Base-by-base conservation (phyloP, 2,329 filamentous ascomycete genomes). In the Hypoxylon sp. region DNA sequence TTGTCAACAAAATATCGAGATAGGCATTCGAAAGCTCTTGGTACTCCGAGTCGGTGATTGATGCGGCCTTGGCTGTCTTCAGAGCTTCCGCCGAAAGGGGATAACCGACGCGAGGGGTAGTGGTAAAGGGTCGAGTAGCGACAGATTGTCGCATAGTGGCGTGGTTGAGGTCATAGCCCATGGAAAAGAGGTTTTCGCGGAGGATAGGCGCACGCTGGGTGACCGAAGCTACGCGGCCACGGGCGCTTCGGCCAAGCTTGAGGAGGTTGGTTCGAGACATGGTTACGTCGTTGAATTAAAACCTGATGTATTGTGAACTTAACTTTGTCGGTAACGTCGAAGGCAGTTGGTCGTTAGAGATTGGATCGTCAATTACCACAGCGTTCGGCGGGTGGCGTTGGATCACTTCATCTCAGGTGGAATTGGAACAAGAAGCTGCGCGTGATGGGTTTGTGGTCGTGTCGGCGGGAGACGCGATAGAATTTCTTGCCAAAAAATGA, bases 21-120 rank as follows among this genome's bases (percentile, higher is more conserved):
- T 91, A 97, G 51, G 84, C 77, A 74, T 97, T 92, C 26, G 93
- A 87, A 28, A 91, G 82, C 59, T 91, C 84, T 74, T 97, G 89
- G 76, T 96, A 98, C 73, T 93, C 81, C 24, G 83, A 80, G 2
- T 90, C 86, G 1, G 86, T 85, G 65, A 97, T 82, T 50, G 91
- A 83, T 1, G 89, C 87, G 0, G 91, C 82, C 17, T 62, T 63
- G 6, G 71, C 71, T 4, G 65, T 64, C 58, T 74, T 73, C 41
- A 75, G 62, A 43, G 68, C 62, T 6, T 76, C 58, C 34, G 76
- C 71, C 62, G 84, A 81, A 20, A 77, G 79, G 52, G 70, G 81
- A 75, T 67, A 76, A 53, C 67, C 77, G 68, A 60, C 73, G 70
- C 58, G 80, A 74, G 49, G 79, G 75, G 63, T 83, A 70, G 67